Conservation (phyloP, 2,329 filamentous ascomycete species). For the Podosphaera xanthii region DNA sequence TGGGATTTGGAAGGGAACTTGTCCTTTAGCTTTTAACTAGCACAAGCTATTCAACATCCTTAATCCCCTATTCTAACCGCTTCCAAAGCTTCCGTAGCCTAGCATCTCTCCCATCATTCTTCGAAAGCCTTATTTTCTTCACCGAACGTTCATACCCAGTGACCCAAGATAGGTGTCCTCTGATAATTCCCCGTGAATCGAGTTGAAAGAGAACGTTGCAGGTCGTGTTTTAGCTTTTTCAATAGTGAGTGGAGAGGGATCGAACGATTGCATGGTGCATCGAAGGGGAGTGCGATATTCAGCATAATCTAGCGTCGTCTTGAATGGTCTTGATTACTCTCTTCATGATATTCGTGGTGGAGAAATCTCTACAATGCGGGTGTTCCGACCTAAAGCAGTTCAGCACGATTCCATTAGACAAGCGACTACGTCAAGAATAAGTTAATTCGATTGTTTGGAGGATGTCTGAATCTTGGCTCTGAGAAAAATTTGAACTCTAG, state of each 20-base stretch:
- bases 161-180: background rate
- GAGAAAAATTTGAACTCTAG: background rate
- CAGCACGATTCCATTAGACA: background rate
- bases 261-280: background rate
- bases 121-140: background rate
- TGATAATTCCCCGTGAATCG: background rate
- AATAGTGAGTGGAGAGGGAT: background rate
- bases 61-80: background rate
- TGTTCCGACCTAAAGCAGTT: background rate
- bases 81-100: background rate
- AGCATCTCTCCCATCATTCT: background rate
- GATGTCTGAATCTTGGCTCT: background rate
- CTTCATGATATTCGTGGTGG: background rate
- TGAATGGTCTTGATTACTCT: background rate
- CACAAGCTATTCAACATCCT: background rate
- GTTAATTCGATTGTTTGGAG: background rate
- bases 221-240: background rate
- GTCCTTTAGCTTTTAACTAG: too few species aligned
- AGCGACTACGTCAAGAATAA: background rate
- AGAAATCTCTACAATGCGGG: background rate
- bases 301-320: background rate
- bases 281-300: background rate
- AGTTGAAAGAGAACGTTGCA: background rate
- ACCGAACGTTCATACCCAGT: background rate
- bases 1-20: too few species aligned